Evolutionary conservation across 768 basidiomycete species (phyloP).

Genomic region (Podaxis sp.): DNA sequence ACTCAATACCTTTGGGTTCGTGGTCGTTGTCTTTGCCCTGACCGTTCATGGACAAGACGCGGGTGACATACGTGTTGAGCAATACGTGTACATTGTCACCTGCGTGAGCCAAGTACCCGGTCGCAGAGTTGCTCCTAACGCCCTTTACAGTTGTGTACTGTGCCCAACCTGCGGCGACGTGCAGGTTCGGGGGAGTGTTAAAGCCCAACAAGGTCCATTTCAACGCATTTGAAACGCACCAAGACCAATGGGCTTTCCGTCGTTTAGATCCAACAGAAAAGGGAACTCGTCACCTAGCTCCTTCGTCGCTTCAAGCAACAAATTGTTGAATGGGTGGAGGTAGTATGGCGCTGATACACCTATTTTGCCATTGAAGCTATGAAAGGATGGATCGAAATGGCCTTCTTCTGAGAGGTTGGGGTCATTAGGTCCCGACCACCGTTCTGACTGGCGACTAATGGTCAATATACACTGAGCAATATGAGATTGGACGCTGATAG

Average conservation of each 20-base stretch:
- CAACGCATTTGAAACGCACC: constrained; percentile 25
- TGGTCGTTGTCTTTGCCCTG: constrained; percentile 25
- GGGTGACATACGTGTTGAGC: constrained; percentile 8
- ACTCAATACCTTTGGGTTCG: constrained; percentile 1
- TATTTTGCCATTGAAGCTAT: constrained; percentile 24
- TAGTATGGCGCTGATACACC: constrained; percentile 26
- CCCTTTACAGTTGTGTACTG: constrained; percentile 22
- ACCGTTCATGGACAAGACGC: constrained; percentile 23
- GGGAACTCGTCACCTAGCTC: constrained; percentile 33
- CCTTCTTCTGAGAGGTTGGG: constrained; percentile 13
- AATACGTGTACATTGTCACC: constrained; percentile 29
- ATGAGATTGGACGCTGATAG: not conserved
- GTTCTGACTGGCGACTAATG: not conserved
- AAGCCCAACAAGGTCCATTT: too few species aligned
- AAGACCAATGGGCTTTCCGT: constrained; percentile 39
- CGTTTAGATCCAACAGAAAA: constrained; percentile 41
- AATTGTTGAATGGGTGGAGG: constrained; percentile 12
- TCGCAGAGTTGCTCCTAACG: constrained; percentile 24
- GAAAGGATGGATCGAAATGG: constrained; percentile 30
- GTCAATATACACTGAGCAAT: not conserved
- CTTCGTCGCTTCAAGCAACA: constrained; percentile 25
- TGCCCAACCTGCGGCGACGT: constrained; percentile 19
- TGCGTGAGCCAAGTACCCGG: constrained; percentile 20
- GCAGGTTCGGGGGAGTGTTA: not conserved
- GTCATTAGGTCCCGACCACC: constrained; percentile 15